Evolutionary conservation across 768 basidiomycete species (phyloP).

Genomic region (Lentinus tigrinus): DNA sequence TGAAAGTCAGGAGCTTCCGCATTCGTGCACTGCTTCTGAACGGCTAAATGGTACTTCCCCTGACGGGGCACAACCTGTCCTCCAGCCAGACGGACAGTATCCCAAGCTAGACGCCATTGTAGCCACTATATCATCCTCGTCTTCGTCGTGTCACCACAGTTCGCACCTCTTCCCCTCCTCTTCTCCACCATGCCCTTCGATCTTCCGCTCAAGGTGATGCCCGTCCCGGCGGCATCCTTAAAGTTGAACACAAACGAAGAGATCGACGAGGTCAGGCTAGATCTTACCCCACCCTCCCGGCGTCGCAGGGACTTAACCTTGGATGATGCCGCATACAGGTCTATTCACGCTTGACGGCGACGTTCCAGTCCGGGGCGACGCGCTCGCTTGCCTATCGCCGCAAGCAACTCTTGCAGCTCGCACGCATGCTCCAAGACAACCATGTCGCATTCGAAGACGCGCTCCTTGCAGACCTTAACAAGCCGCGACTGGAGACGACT

Average conservation of each 20-base stretch:
- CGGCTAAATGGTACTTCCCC: too few relatives aligned
- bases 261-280: conserved; percentile 4
- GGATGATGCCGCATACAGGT: conserved; percentile 24
- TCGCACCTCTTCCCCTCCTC: not conserved
- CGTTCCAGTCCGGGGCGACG: conserved; percentile 51
- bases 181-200: not conserved
- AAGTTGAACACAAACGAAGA: conserved; percentile 1
- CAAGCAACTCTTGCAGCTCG: conserved; percentile 63
- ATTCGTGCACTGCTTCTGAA: too few relatives aligned
- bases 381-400: conserved; percentile 59
- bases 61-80: too few relatives aligned
- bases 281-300: not conserved
- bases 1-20: too few relatives aligned
- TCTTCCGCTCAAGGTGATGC: not conserved
- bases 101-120: not conserved
- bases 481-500: conserved; percentile 23
- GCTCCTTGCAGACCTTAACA: conserved; percentile 30
- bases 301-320: not conserved
- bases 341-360: conserved; percentile 37
- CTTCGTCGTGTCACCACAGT: not conserved
- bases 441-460: conserved; percentile 49
- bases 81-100: too few relatives aligned
- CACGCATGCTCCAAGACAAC: conserved; percentile 64
- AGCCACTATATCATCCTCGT: not conserved
- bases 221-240: not conserved